These are phyloP conservation scores for Phytophthora meadii DNA, from an alignment of 352 stramenopile species.

Conservation along the genomic window DNA sequence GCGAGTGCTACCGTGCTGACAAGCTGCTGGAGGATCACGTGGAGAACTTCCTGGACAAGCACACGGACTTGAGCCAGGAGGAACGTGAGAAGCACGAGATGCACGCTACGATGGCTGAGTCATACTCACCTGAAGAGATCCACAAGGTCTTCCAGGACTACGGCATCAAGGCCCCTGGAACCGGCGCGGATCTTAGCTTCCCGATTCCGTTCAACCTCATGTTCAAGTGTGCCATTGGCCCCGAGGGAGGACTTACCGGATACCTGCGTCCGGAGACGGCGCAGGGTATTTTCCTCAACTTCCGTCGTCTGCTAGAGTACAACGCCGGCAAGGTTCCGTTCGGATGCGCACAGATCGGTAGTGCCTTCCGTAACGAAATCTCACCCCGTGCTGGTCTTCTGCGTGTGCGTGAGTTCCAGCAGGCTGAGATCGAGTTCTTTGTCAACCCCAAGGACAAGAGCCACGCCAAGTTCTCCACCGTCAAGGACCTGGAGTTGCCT, in stretches of 20 bases:
- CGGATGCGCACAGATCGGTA: conserved; percentile 87
- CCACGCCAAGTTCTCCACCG: conserved; percentile 95
- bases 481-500: conserved; percentile 86
- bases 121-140: conserved; percentile 97
- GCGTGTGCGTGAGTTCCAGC: conserved; percentile 99
- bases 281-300: conserved; percentile 99
- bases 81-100: conserved; percentile 95
- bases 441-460: conserved; percentile 98
- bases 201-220: conserved; percentile 99
- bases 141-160: conserved; percentile 95
- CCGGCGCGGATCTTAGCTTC: conserved; percentile 93
- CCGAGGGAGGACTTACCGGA: conserved; percentile 95
- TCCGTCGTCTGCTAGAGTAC: conserved; percentile 97
- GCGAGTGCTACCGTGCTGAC: conserved; percentile 99
- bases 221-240: conserved; percentile 99
- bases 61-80: conserved; percentile 71
- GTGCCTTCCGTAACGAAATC: conserved; percentile 97
- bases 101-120: conserved; percentile 96
- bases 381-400: conserved; percentile 96
- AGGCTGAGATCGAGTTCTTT: conserved; percentile 99
- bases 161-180: conserved; percentile 92
- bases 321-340: conserved; percentile 95
- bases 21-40: conserved; percentile 99
- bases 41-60: conserved; percentile 95
- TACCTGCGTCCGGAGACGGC: conserved; percentile 99